These are phyloP conservation scores for Akanthomyces lecanii DNA, from an alignment of 2,329 filamentous ascomycete genomes.

Conservation along the genomic window DNA sequence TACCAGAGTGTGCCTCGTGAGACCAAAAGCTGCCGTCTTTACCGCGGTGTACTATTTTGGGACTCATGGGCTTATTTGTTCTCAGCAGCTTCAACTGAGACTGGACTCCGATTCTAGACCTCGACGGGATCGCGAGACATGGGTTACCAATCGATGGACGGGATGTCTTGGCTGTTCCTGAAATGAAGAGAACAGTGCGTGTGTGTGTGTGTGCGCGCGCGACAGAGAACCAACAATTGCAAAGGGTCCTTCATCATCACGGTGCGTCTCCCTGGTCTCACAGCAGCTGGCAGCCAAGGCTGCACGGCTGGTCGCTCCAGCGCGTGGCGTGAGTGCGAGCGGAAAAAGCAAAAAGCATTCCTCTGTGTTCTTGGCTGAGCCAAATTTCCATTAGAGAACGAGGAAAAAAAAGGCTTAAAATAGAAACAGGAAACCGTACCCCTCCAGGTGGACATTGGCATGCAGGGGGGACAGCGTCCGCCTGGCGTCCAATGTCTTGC, in stretches of 20 bases:
- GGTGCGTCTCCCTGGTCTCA: too few relatives aligned
- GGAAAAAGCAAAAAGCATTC: conserved; percentile 9
- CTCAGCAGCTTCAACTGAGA: neutral
- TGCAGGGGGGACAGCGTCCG: neutral
- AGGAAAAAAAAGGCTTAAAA: neutral
- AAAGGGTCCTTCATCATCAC: too few relatives aligned
- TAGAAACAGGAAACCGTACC: neutral
- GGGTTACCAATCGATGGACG: neutral
- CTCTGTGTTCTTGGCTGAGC: neutral
- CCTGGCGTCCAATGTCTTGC: neutral
- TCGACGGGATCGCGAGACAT: conserved; percentile 2
- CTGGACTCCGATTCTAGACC: conserved; percentile 7
- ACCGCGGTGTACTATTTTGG: neutral
- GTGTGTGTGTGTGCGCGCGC: too few relatives aligned
- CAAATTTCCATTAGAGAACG: neutral
- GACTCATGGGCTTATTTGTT: neutral
- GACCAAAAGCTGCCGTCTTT: too few relatives aligned
- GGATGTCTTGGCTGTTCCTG: neutral
- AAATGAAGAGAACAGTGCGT: neutral
- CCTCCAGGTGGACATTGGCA: neutral
- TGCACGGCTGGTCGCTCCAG: too few relatives aligned
- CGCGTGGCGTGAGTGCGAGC: neutral
- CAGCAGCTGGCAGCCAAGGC: too few relatives aligned
- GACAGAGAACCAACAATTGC: too few relatives aligned
- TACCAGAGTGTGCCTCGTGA: too few relatives aligned